Percentiles rank a stretch among this genome's conserved stretches.
These are phyloP conservation scores for Mollisiaceae sp. DNA, from an alignment of 2,329 filamentous ascomycete genomes.

Conservation along the genomic window DNA sequence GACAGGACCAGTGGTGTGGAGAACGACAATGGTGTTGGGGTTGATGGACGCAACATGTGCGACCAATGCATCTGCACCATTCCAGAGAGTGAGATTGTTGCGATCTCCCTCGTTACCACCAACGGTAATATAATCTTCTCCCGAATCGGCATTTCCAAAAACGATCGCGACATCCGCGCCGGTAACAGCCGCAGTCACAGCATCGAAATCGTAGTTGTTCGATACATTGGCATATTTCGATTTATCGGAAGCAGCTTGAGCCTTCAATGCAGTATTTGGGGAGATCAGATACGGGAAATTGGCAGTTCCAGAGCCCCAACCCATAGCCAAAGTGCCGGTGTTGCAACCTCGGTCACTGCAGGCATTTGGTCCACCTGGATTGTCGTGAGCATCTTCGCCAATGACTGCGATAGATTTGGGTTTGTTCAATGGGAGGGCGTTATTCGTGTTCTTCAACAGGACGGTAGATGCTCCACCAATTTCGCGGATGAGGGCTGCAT, in stretches of 20 bases:
- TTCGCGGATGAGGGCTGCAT: slow-evolving; percentile 76
- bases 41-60: slow-evolving; percentile 76
- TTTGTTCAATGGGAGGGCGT: slow-evolving; percentile 73
- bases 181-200: slow-evolving; percentile 68
- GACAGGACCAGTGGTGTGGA: slow-evolving; percentile 85
- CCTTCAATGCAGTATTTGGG: slow-evolving; percentile 72
- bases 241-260: slow-evolving; percentile 63
- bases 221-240: slow-evolving; percentile 69
- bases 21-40: slow-evolving; percentile 88
- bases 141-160: slow-evolving; percentile 85
- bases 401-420: slow-evolving; percentile 78
- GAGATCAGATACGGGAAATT: slow-evolving; percentile 79
- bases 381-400: slow-evolving; percentile 82
- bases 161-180: slow-evolving; percentile 76
- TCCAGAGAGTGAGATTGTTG: slow-evolving; percentile 91
- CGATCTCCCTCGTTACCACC: slow-evolving; percentile 87
- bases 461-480: slow-evolving; percentile 82
- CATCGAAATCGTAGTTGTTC: slow-evolving; percentile 57
- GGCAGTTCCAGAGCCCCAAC: slow-evolving; percentile 78
- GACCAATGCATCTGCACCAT: slow-evolving; percentile 79
- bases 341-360: slow-evolving; percentile 64
- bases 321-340: slow-evolving; percentile 70
- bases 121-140: slow-evolving; percentile 83
- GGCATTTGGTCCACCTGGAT: slow-evolving; percentile 77
- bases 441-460: slow-evolving; percentile 80